These are phyloP conservation scores for Orychophragmus violaceus DNA, from an alignment of 345 rosid species.

Conservation along the genomic window DNA sequence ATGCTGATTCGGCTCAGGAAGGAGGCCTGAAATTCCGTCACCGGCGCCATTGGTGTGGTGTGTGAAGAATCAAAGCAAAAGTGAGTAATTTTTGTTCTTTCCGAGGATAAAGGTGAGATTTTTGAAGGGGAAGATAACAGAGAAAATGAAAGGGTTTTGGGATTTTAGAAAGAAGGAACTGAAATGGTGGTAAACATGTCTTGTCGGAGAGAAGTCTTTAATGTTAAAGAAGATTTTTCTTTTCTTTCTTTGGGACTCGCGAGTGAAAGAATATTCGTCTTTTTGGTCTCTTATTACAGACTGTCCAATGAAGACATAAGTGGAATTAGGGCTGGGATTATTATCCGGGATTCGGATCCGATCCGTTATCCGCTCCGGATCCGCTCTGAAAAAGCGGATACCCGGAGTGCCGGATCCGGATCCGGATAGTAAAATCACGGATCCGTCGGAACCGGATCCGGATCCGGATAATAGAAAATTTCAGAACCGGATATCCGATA, in stretches of 20 bases:
- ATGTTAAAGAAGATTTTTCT: not conserved
- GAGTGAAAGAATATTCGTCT: not conserved
- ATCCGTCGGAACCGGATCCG: too few relatives aligned
- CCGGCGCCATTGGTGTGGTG: conserved; percentile 37
- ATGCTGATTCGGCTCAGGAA: conserved; percentile 87
- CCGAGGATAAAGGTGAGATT: conserved; percentile 18
- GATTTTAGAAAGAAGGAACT: conserved; percentile 4
- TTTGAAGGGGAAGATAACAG: not conserved
- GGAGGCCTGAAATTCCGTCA: conserved; percentile 62
- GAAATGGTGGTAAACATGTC: conserved; percentile 27
- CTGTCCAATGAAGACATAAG: too few relatives aligned
- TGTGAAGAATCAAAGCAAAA: not conserved
- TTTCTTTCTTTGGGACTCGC: not conserved
- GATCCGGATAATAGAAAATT: too few relatives aligned
- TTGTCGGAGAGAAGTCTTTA: not conserved
- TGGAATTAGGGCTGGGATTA: too few relatives aligned
- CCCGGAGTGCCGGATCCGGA: too few relatives aligned
- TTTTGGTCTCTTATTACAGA: not conserved
- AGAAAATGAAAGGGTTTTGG: not conserved
- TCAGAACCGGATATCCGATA: too few relatives aligned
- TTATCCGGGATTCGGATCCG: too few relatives aligned
- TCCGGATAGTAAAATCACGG: too few relatives aligned
- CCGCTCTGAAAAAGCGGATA: too few relatives aligned
- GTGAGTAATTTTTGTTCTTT: not conserved
- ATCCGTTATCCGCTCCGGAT: too few relatives aligned